These are phyloP conservation scores for Candida vaughaniae DNA, from an alignment of 805 yeast genomes.

Conservation along the genomic window DNA sequence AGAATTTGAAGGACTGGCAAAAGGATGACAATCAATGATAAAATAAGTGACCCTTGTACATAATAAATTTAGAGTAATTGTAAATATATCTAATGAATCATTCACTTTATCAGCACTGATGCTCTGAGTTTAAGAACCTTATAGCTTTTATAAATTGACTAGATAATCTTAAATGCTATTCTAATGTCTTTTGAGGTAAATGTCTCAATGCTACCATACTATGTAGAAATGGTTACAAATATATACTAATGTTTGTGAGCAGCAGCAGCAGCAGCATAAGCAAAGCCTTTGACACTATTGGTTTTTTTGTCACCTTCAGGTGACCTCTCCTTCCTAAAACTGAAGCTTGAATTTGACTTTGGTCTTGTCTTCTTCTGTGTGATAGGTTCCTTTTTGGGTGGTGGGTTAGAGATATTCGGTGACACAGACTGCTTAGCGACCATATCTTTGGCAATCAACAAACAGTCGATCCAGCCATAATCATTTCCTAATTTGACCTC, in stretches of 20 bases:
- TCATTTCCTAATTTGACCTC: constrained; percentile 45
- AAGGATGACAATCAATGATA: not conserved
- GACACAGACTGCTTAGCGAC: constrained; percentile 21
- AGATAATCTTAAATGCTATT: no score
- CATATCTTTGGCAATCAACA: constrained; percentile 63
- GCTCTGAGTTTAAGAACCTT: no score
- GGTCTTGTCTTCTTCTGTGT: constrained; percentile 11
- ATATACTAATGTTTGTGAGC: constrained; percentile 25
- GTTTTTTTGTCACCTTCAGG: constrained; percentile 6
- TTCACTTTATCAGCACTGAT: no score
- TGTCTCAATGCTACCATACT: no score
- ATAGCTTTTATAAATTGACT: no score
- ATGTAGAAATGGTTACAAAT: no score
- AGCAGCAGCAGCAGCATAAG: constrained; percentile 49
- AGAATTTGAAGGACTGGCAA: constrained; percentile 43
- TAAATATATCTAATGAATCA: no score
- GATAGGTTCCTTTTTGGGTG: no score
- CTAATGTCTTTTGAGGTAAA: no score
- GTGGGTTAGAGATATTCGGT: no score
- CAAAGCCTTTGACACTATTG: constrained; percentile 30
- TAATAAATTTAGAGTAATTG: not conserved
- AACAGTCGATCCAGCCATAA: constrained; percentile 68
- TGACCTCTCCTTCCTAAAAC: not conserved
- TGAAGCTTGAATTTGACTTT: constrained; percentile 2
- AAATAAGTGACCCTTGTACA: not conserved